phyloP scores from a whole-genome alignment of 768 basidiomycete species.

The Boletus reticulatus region DNA sequence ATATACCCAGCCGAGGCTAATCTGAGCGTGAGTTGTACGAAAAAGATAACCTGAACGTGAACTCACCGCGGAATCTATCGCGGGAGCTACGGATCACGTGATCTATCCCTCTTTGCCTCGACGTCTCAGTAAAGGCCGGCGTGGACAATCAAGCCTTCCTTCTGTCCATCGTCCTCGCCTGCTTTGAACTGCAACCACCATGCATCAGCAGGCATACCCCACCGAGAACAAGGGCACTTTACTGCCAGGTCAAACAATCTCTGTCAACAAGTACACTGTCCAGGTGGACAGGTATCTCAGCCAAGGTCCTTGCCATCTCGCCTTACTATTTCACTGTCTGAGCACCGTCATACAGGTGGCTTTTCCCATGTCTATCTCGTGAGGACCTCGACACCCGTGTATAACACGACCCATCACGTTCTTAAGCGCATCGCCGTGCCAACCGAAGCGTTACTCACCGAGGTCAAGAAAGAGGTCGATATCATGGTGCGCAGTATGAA shows the following conservation, averaged over 20 bases:
- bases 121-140: background rate
- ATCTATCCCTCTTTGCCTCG: background rate
- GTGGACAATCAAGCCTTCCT: conserved; percentile 1
- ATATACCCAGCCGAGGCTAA: background rate
- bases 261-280: conserved; percentile 87
- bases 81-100: conserved; percentile 12
- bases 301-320: conserved; percentile 60
- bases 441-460: conserved; percentile 83
- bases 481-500: conserved; percentile 75
- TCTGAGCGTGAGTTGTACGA: background rate
- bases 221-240: conserved; percentile 62
- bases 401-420: conserved; percentile 92
- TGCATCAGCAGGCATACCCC: conserved; percentile 45
- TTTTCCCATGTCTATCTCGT: conserved; percentile 99
- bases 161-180: conserved; percentile 3
- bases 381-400: conserved; percentile 78
- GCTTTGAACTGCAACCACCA: conserved; percentile 12
- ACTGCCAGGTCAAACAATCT: conserved; percentile 79
- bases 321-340: conserved; percentile 7
- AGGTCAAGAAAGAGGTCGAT: conserved; percentile 97
- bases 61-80: too few species aligned
- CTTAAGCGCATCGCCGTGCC: conserved; percentile 94
- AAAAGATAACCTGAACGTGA: background rate
- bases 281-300: conserved; percentile 93
- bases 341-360: conserved; percentile 59